A percentile compares a stretch with the other conserved stretches of the same genome.
These are phyloP conservation scores for Fraxinus excelsior DNA, from an alignment of 257 asterid species.

Conservation along the genomic window DNA sequence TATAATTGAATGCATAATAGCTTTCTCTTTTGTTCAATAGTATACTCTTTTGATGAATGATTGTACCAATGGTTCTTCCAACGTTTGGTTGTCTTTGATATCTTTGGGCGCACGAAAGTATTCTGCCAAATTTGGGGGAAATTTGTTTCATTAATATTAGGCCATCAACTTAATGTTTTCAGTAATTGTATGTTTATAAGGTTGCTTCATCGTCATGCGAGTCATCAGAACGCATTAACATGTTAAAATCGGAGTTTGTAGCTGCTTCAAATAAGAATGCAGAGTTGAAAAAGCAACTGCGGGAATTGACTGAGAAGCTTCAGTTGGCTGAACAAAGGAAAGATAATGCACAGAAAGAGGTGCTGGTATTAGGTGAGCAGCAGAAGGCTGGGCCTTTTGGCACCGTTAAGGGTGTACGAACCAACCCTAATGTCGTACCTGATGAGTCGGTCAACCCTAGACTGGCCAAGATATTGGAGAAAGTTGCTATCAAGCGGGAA, in stretches of 20 bases:
- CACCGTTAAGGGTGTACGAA: conserved; percentile 50
- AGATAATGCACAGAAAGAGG: conserved; percentile 51
- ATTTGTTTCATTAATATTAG: background rate
- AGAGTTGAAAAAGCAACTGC: conserved; percentile 36
- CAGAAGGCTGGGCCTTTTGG: conserved; percentile 56
- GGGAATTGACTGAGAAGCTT: conserved; percentile 42
- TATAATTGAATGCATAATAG: background rate
- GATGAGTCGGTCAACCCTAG: conserved; percentile 63
- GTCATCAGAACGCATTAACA: conserved; percentile 50
- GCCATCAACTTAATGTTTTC: conserved; percentile 1
- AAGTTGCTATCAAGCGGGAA: conserved; percentile 52
- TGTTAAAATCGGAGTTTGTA: conserved; percentile 47
- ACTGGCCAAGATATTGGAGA: conserved; percentile 50
- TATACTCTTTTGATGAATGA: background rate
- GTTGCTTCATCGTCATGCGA: conserved; percentile 38
- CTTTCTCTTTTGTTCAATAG: background rate
- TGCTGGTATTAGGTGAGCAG: conserved; percentile 44
- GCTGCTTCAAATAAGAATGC: conserved; percentile 42
- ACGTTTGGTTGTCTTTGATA: background rate
- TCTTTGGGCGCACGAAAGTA: background rate
- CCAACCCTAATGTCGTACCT: conserved; percentile 52
- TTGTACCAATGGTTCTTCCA: background rate
- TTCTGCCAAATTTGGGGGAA: background rate
- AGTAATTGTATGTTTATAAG: conserved; percentile 27
- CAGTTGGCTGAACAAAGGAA: conserved; percentile 45